These are phyloP conservation scores for Pseudopithomyces chartarum DNA, from an alignment of 2,329 filamentous ascomycete species.

Conservation along the genomic window DNA sequence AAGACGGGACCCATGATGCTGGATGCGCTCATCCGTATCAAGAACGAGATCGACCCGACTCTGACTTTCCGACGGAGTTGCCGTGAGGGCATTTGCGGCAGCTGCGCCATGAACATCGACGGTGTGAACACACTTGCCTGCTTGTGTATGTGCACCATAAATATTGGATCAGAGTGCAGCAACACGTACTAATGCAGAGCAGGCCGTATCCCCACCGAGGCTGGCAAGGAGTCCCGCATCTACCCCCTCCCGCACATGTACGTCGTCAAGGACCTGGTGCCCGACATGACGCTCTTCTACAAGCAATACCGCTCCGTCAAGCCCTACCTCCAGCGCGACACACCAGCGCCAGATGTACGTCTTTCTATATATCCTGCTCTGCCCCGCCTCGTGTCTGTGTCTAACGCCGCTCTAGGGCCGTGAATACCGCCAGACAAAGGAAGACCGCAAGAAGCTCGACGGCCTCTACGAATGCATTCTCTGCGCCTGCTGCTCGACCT, in stretches of 20 bases:
- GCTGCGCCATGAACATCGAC: conserved; percentile 99
- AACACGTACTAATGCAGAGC: conserved; percentile 19
- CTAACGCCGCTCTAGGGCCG: conserved; percentile 67
- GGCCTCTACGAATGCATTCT: conserved; percentile 99
- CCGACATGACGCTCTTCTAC: conserved; percentile 98
- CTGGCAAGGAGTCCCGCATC: conserved; percentile 81
- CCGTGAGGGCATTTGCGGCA: conserved; percentile 97
- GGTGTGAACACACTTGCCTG: conserved; percentile 97
- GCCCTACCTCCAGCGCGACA: conserved; percentile 93
- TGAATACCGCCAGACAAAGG: conserved; percentile 89
- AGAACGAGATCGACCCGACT: conserved; percentile 98
- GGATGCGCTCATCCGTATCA: conserved; percentile 95
- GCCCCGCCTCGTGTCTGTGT: conserved; percentile 46
- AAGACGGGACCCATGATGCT: conserved; percentile 99
- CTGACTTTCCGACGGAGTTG: conserved; percentile 95
- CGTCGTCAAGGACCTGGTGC: conserved; percentile 98
- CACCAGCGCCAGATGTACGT: conserved; percentile 80
- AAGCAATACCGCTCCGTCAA: conserved; percentile 99
- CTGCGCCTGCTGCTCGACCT: conserved; percentile 98
- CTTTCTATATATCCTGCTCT: neutral
- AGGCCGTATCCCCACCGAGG: conserved; percentile 94
- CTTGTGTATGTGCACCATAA: conserved; percentile 73
- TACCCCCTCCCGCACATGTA: conserved; percentile 99
- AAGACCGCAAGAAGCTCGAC: conserved; percentile 94
- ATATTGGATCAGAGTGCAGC: no score